Evolutionary conservation across 257 asterid species (phyloP).

Genomic region (Nemophila menziesii): DNA sequence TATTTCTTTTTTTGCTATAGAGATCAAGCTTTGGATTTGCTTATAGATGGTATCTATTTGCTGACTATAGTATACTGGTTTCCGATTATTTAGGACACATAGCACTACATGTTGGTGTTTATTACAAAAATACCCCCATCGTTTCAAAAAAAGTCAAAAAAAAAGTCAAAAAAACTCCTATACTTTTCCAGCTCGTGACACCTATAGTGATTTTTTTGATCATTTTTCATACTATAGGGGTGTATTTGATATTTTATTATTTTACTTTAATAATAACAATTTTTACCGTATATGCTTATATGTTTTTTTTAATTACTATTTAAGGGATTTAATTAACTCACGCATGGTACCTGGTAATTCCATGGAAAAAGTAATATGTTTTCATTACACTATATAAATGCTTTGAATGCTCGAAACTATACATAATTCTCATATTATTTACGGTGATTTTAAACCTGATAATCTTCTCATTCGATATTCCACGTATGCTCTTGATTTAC

Average conservation of each 20-base stretch:
- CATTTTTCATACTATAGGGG: no score
- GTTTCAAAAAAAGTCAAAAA: no score
- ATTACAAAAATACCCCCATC: no score
- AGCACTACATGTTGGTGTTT: constrained; percentile 78
- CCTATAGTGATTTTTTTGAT: no score
- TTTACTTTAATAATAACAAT: no score
- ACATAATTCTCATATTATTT: constrained; percentile 59
- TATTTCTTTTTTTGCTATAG: constrained; percentile 23
- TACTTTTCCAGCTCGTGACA: no score
- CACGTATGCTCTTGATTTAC: no score
- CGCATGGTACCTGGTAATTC: constrained; percentile 46
- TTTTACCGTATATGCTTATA: constrained; percentile 9
- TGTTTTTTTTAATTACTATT: constrained; percentile 10
- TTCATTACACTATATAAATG: constrained; percentile 92
- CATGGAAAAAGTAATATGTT: constrained; percentile 84
- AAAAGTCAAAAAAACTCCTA: no score
- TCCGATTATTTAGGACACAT: constrained; percentile 70
- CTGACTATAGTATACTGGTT: constrained; percentile 86
- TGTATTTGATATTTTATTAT: no score
- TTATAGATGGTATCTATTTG: constrained; percentile 73
- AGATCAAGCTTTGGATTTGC: constrained; percentile 78
- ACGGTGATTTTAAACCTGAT: constrained; percentile 97
- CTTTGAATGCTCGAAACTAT: constrained; percentile 70
- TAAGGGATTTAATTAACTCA: constrained; percentile 82
- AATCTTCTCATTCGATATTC: constrained; percentile 84